Evolutionary conservation across 805 yeast species (phyloP).

Genomic region (Blastobotrys parvus): DNA sequence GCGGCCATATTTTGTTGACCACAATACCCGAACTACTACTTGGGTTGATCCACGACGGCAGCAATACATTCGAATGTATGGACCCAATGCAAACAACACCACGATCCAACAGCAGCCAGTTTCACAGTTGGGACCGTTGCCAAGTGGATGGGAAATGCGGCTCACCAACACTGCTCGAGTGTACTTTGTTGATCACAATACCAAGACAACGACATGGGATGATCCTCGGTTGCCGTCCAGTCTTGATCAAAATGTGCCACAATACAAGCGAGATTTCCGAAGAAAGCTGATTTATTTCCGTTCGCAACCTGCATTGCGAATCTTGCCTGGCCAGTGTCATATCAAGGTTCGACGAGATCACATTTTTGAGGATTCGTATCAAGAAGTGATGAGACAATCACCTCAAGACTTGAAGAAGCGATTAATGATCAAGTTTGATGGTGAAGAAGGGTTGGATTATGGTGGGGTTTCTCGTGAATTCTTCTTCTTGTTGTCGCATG

Average conservation of each 20-base stretch:
- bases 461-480: constrained; percentile 99
- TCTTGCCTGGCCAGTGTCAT: constrained; percentile 97
- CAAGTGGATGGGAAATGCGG: constrained; percentile 99
- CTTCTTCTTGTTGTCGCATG: constrained; percentile 92
- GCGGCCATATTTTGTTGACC: constrained; percentile 96
- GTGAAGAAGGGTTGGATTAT: constrained; percentile 98
- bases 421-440: constrained; percentile 96
- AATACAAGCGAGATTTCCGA: constrained; percentile 97
- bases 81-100: constrained; percentile 58
- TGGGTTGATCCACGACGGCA: constrained; percentile 99
- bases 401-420: constrained; percentile 98
- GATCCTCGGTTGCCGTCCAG: constrained; percentile 98
- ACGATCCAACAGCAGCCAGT: constrained; percentile 98
- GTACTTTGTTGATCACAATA: constrained; percentile 96
- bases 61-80: constrained; percentile 93
- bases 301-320: constrained; percentile 95
- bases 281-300: constrained; percentile 96
- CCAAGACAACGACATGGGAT: constrained; percentile 99
- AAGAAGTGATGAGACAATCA: constrained; percentile 97
- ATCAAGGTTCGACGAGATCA: constrained; percentile 95
- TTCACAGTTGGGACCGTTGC: constrained; percentile 94
- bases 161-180: constrained; percentile 97
- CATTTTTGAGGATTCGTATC: constrained; percentile 94
- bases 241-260: constrained; percentile 96
- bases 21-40: constrained; percentile 98